A percentile compares a stretch with the other conserved stretches of the same genome.
These are phyloP conservation scores for Cladosporium halotolerans DNA, from an alignment of 2,329 filamentous ascomycete species.

Conservation along the genomic window DNA sequence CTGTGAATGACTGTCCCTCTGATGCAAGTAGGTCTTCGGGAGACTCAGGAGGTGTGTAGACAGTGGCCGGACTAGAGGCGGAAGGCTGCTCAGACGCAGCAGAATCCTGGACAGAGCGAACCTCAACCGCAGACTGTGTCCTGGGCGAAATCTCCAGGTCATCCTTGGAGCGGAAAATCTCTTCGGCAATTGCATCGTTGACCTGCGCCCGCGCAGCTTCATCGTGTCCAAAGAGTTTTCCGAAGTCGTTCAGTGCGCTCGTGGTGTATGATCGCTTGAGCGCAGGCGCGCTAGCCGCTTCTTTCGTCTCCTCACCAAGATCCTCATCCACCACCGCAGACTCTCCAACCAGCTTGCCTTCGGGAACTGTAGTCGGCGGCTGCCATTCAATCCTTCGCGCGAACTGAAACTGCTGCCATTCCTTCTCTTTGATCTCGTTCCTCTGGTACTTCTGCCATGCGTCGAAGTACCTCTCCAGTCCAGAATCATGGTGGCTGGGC, in stretches of 20 bases:
- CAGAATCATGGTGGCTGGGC: slow-evolving; percentile 37
- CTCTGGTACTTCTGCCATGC: slow-evolving; percentile 75
- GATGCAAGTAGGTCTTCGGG: slow-evolving; percentile 53
- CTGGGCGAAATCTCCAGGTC: slow-evolving; percentile 28
- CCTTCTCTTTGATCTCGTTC: slow-evolving; percentile 69
- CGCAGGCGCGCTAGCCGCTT: slow-evolving; percentile 17
- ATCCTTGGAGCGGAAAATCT: slow-evolving; percentile 59
- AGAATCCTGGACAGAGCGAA: slow-evolving; percentile 12
- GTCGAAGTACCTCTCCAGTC: slow-evolving; percentile 85
- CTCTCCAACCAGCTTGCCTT: slow-evolving; percentile 26
- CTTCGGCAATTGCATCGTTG: slow-evolving; percentile 74
- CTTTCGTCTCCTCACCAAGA: slow-evolving; percentile 25
- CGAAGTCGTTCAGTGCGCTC: slow-evolving; percentile 55
- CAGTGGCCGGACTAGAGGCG: slow-evolving; percentile 21
- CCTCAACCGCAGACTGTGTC: slow-evolving; percentile 1
- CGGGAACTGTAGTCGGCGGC: slow-evolving; percentile 38
- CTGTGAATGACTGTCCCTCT: slow-evolving; percentile 62
- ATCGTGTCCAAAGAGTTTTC: slow-evolving; percentile 45
- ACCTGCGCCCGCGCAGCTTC: slow-evolving; percentile 60
- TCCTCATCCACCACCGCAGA: slow-evolving; percentile 33
- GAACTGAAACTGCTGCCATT: slow-evolving; percentile 90
- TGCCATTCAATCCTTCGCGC: slow-evolving; percentile 88
- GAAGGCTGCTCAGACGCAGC: slow-evolving; percentile 18
- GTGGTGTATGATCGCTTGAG: slow-evolving; percentile 48
- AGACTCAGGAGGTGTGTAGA: slow-evolving; percentile 23